phyloP scores from a whole-genome alignment of 2,329 filamentous ascomycete genomes.

The Xylariaceae sp. region DNA sequence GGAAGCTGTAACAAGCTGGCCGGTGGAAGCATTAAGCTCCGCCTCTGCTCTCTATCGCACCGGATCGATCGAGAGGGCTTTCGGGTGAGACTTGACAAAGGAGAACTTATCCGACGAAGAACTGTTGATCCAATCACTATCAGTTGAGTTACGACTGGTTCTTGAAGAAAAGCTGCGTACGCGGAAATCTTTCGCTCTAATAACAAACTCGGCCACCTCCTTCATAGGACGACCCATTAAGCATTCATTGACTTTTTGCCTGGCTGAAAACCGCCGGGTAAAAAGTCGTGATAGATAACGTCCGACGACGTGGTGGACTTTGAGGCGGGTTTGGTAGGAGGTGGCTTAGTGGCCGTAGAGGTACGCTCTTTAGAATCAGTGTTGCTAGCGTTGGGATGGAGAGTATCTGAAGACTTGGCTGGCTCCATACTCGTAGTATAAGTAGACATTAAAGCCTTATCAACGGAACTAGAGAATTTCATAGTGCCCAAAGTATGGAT shows the following conservation, averaged over 20 bases:
- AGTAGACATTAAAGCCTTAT: background rate
- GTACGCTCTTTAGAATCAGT: conserved; percentile 5
- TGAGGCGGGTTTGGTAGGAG: conserved; percentile 9
- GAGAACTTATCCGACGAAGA: background rate
- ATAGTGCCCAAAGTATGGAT: background rate
- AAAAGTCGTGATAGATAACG: conserved; percentile 32
- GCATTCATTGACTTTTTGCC: conserved; percentile 32
- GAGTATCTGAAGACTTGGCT: conserved; percentile 2
- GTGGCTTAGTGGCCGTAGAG: conserved; percentile 3
- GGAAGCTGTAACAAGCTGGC: background rate
- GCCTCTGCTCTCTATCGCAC: background rate
- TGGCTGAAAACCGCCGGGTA: conserved; percentile 33
- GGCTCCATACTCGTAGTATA: conserved; percentile 12
- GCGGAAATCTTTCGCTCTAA: background rate
- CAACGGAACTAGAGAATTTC: background rate
- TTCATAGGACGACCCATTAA: conserved; percentile 5
- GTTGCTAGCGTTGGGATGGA: conserved; percentile 3
- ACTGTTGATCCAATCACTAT: background rate
- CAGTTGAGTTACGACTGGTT: background rate
- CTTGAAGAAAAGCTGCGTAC: background rate
- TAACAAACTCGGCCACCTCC: background rate
- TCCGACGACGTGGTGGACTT: conserved; percentile 20
- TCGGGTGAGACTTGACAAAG: background rate
- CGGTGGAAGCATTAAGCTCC: background rate
- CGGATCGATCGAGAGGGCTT: background rate